Base-by-base conservation (phyloP, 2,329 filamentous ascomycete species). In the Colletotrichum lupini region DNA sequence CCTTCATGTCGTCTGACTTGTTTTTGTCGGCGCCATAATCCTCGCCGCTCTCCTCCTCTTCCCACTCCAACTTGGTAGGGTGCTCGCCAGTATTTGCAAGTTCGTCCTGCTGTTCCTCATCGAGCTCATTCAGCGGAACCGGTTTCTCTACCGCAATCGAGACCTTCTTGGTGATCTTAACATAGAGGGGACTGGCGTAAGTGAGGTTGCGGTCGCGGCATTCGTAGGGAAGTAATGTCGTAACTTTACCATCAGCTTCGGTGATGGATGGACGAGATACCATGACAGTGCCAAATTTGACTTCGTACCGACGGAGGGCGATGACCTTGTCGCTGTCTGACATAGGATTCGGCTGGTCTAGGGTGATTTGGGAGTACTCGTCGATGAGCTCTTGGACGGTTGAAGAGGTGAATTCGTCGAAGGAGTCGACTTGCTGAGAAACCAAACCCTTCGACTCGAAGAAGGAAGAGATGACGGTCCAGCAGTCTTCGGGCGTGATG, bases 401-500 rank as follows among this genome's bases (percentile, higher is more conserved):
- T 26, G 94, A 95, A 73, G 93, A 92, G 70, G 97, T 95, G 80
- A 99, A 99, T 81, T 98, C 95, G 84, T 99, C 95, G 85, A 98
- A 99, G 0, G 97, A 99, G 82, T 98, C 96, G 75, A 98, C 92
- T 86, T 99, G 97, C 84, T 99, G 96, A 19, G 97, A 98, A 26
- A 98, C 97, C 37, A 99, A 89, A 79, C 97, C 96, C 85, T 98
- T 99, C 75, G 92, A 90, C 78, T 98, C 95, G 85, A 99, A 99
- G 87, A 98, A 98, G 11, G 97, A 94, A 69, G 94, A 95, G 82
- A 99, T 98, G 80, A 98, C 96, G 76, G 93, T 94, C 97, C 97
- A 99, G 87, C 95, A 98, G 85, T 99, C 97, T 86, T 98, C 97
- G 74, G 95, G 94, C 30, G 95, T 98, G 85, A 98, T 98, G 77